A percentile compares a stretch with the other conserved stretches of the same genome.
Evolutionary conservation across 2,329 filamentous ascomycete genomes (phyloP).

Genomic region (Colletotrichum abscissum): DNA sequence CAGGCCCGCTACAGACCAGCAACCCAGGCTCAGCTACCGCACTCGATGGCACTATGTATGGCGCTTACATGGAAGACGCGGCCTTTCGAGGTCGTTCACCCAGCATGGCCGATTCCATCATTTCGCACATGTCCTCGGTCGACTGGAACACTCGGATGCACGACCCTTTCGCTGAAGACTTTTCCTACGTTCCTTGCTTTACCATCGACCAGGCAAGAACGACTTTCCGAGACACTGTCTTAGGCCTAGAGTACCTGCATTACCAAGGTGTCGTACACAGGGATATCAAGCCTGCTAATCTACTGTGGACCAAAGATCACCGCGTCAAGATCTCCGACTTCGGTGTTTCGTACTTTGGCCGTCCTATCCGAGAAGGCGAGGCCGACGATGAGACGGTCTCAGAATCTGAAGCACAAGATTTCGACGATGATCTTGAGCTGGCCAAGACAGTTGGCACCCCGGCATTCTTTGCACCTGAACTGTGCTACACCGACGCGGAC

Average conservation of each 20-base stretch:
- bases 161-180: conserved; percentile 83
- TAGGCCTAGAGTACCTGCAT: conserved; percentile 93
- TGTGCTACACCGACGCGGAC: conserved; percentile 88
- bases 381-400: conserved; percentile 78
- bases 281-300: conserved; percentile 90
- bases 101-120: conserved; percentile 83
- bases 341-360: conserved; percentile 95
- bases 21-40: conserved; percentile 65
- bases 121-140: conserved; percentile 75
- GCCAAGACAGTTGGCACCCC: conserved; percentile 98
- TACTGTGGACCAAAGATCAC: conserved; percentile 86
- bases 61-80: conserved; percentile 71
- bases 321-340: conserved; percentile 99
- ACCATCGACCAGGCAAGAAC: conserved; percentile 84
- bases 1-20: conserved; percentile 60
- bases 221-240: conserved; percentile 90
- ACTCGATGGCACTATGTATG: conserved; percentile 83
- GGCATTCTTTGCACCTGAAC: conserved; percentile 95
- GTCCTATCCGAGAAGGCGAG: conserved; percentile 85
- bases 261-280: conserved; percentile 87
- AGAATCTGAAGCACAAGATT: conserved; percentile 85
- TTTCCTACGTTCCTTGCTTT: conserved; percentile 93
- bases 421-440: conserved; percentile 94
- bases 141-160: conserved; percentile 69
- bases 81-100: conserved; percentile 75